Base-by-base conservation (phyloP, 805 yeast species). In the Candida nitratophila region DNA sequence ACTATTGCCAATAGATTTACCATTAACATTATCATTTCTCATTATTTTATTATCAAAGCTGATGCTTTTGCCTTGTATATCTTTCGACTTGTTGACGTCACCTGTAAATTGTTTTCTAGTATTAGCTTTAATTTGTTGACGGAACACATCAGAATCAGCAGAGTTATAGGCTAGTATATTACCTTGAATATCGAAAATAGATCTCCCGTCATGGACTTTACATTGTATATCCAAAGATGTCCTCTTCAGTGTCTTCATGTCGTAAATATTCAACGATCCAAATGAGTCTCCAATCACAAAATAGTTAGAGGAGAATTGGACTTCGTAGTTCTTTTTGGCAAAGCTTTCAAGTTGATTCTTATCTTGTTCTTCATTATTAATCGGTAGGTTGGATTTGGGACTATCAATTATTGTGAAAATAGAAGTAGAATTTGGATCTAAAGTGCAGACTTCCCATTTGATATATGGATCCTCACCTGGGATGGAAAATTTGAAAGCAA, bases 161-260 rank as follows among this genome's bases (percentile, higher is more conserved):
- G 79, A 76, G 12, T 69, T 64, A 49, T 68, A 74, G 7, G 68
- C 73, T 19, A 78, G 52, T 77, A 79, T 74, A 37, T 69, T 60
- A 9, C 74, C 79, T 32, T 66, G 65, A 2, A 77, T 38, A 51
- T 76, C 82, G 50, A 70, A 70, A 1, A 77, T 68, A 1, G 80
- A 74, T 27, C 49, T 44, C 12, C 59, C 63, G 41, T 68, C 71
- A 17, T 51, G 27, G 24, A 52, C 41, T 42, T 53, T 53, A n/a
- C 56, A 16, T 47, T 41, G 3, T 42, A n/a, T 16, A 6, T 32
- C 14, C 10, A 20, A 14, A 7, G 36, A 22, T n/a, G 27, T 10
- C 22, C 37, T 9, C 9, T 21, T 3, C 1, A 31, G 27, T 4
- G 34, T 40, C 4, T 12, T 3, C n/a, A 44, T 45, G 12, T 42